Evolutionary conservation across 176 grass and related monocot species (phyloP).

Genomic region (Cenchrus purpureus): DNA sequence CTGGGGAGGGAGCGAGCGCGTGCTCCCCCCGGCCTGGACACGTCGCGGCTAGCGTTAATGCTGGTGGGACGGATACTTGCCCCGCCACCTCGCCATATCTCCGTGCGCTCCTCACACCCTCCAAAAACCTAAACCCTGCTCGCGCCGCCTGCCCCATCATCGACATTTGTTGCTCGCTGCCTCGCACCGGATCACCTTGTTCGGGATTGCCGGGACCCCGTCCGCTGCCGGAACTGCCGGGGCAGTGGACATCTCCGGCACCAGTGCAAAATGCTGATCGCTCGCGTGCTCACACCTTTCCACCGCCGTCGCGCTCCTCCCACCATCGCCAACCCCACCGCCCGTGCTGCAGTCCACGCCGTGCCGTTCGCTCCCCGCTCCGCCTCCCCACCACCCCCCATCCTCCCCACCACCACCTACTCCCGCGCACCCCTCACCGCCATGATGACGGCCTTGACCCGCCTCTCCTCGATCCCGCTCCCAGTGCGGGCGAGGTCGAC

Average conservation of each 20-base stretch:
- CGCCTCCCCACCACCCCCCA: background rate
- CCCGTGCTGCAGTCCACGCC: background rate
- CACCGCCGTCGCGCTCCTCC: background rate
- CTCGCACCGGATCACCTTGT: background rate
- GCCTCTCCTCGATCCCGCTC: background rate
- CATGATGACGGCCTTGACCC: background rate
- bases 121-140: background rate
- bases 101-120: background rate
- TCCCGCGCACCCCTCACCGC: background rate
- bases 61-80: no score
- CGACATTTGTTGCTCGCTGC: background rate
- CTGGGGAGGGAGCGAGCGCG: no score
- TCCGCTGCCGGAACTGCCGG: background rate
- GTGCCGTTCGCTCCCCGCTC: no score
- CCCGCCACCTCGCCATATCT: background rate
- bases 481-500: no score
- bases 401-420: background rate
- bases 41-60: background rate
- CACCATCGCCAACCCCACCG: background rate
- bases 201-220: background rate
- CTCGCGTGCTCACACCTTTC: background rate
- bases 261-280: background rate
- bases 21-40: no score
- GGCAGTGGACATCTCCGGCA: background rate
- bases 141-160: background rate